Base-by-base conservation (phyloP, 2,329 filamentous ascomycete genomes). In the Colletotrichum shisoi region DNA sequence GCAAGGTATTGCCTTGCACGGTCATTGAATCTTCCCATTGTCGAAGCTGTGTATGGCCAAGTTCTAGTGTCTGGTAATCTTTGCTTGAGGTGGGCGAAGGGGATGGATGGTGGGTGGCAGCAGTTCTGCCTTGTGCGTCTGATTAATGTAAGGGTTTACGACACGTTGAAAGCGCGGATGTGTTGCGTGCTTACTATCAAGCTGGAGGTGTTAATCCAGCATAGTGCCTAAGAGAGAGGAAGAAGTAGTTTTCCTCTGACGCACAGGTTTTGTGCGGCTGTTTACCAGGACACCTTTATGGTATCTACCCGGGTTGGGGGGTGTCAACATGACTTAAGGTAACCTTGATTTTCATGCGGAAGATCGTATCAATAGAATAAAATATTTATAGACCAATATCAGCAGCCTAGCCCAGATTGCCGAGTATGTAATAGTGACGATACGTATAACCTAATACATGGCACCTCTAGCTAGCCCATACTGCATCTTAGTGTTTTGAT, bases 1-100 rank as follows among this genome's bases (percentile, higher is more conserved):
- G 39, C 52, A 19, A 67, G 12, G 39, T 13, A 63, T 48, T 37
- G 13, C 53, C 21, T 63, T 21, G 5, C 19, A 17, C 12, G 34
- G 31, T 54, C 61, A 37, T 27, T 53, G 53, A 63, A 51, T 58
- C 45, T 17, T 45, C 24, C 2, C 63, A 67, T 67, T 42, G 17
- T 53, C 4, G 46, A 58, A 58, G 17, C 17, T 45, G 31, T 27
- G 31, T 56, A 4, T 53, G 37, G 19, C 31, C 24, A 53, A 52
- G 17, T 53, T 8, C 15, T 48, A 49, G 21, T 6, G 46, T 58
- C 8, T 34, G 31, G 19, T 42, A 53, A 48, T 49, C 17, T 63
- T 34, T 57, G 21, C 13, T 31, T 40, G 34, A 15, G 34, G 34
- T 49, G 3, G 27, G 52, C 31, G 9, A 63, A 42, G 48, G 40